phyloP scores from a whole-genome alignment of 2,329 filamentous ascomycete species.

The Penicillium sp. region DNA sequence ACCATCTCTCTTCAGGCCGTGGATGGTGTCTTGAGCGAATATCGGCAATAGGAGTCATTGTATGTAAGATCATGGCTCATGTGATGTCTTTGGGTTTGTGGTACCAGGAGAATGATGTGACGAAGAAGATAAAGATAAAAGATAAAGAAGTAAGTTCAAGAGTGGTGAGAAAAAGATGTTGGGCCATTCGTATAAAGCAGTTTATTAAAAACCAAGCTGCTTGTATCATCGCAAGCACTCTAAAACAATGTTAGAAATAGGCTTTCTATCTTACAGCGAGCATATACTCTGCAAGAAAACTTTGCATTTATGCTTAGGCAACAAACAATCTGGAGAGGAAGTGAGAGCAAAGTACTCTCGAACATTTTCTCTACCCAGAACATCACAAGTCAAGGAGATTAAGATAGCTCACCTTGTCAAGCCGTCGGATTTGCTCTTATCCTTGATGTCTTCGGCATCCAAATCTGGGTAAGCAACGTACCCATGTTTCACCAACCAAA shows the following conservation, averaged over 20 bases:
- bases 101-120: slow-evolving; percentile 19
- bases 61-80: not conserved
- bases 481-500: slow-evolving; percentile 4
- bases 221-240: not conserved
- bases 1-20: slow-evolving; percentile 12
- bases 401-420: slow-evolving; percentile 13
- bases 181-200: slow-evolving; percentile 9
- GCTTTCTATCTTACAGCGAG: not conserved
- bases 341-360: not conserved
- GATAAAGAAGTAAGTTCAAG: slow-evolving; percentile 20
- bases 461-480: slow-evolving; percentile 16
- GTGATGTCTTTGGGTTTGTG: slow-evolving; percentile 13
- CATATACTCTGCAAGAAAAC: not conserved
- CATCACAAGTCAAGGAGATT: not conserved
- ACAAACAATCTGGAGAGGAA: not conserved
- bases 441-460: slow-evolving; percentile 12
- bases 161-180: slow-evolving; percentile 15
- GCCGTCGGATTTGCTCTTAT: slow-evolving; percentile 18
- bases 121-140: slow-evolving; percentile 17
- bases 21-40: slow-evolving; percentile 7
- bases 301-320: not conserved
- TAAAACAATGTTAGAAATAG: not conserved
- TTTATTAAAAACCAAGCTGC: not conserved
- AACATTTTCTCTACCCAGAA: not conserved
- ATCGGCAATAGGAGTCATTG: not conserved